These are phyloP conservation scores for Trametes cubensis DNA, from an alignment of 768 basidiomycete genomes.

Conservation along the genomic window DNA sequence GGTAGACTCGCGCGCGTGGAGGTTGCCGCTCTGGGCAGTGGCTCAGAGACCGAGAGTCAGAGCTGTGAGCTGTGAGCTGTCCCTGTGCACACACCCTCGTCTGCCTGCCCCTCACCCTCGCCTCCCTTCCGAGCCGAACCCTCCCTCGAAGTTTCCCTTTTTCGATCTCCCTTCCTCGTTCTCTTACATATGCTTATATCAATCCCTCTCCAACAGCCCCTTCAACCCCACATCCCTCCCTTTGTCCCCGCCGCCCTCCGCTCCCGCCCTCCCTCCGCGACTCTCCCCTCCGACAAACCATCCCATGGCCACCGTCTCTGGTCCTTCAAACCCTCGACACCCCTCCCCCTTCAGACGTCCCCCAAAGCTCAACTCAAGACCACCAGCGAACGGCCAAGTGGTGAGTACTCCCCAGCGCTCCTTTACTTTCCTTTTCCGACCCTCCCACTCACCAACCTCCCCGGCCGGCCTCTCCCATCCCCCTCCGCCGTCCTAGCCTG, in stretches of 20 bases:
- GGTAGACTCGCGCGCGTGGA: too few relatives aligned
- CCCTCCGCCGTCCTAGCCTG: conserved; percentile 31
- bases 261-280: conserved; percentile 18
- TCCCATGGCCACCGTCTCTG: conserved; percentile 34
- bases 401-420: conserved; percentile 12
- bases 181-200: conserved; percentile 28
- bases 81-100: background rate
- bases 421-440: conserved; percentile 12
- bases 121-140: background rate
- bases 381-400: conserved; percentile 21
- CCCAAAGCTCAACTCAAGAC: conserved; percentile 24
- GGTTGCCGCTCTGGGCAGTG: background rate
- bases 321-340: conserved; percentile 32
- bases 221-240: conserved; percentile 19
- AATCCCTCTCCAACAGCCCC: conserved; percentile 10
- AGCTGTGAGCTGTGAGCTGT: too few relatives aligned
- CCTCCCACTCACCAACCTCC: background rate
- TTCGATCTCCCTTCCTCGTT: background rate
- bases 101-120: background rate
- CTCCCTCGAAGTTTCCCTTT: conserved; percentile 1
- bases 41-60: too few relatives aligned
- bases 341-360: conserved; percentile 34
- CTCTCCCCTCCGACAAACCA: conserved; percentile 1
- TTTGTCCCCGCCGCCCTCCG: conserved; percentile 23
- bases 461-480: conserved; percentile 6